Evolutionary conservation across 306 rosid genomes (phyloP).

Genomic region (Urtica urens): DNA sequence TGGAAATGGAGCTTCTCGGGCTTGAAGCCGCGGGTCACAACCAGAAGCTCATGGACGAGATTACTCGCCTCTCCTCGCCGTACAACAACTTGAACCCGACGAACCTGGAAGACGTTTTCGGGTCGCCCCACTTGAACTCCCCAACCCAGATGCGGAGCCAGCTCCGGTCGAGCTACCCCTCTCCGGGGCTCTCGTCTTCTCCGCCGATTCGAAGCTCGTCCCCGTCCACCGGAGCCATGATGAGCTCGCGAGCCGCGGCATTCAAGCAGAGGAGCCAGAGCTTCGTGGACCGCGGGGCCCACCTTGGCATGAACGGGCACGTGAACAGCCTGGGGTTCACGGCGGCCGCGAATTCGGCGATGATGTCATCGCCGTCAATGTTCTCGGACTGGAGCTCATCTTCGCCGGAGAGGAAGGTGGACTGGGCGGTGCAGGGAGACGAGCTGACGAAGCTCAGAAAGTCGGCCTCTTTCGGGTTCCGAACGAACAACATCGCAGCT

Average conservation of each 20-base stretch:
- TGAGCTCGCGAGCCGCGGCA: slow-evolving; percentile 87
- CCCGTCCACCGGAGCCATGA: slow-evolving; percentile 84
- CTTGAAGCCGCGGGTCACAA: slow-evolving; percentile 44
- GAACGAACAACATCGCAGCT: slow-evolving; percentile 36
- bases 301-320: too few relatives aligned
- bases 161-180: slow-evolving; percentile 80
- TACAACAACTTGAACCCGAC: slow-evolving; percentile 57
- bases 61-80: slow-evolving; percentile 81
- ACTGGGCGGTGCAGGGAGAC: slow-evolving; percentile 86
- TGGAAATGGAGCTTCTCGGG: slow-evolving; percentile 73
- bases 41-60: slow-evolving; percentile 75
- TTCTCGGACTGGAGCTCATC: slow-evolving; percentile 73
- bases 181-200: slow-evolving; percentile 68
- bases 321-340: slow-evolving; percentile 33
- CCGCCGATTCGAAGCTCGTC: slow-evolving; percentile 71
- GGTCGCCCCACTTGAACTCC: slow-evolving; percentile 56
- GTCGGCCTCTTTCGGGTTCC: slow-evolving; percentile 86
- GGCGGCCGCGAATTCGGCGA: slow-evolving; percentile 40
- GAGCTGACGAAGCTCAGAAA: slow-evolving; percentile 81
- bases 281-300: slow-evolving; percentile 75
- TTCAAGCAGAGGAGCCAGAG: slow-evolving; percentile 95
- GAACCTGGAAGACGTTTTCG: slow-evolving; percentile 76
- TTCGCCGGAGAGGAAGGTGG: slow-evolving; percentile 75
- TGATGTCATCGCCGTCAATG: slow-evolving; percentile 40
- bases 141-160: slow-evolving; percentile 70